Percentiles rank a stretch among this genome's conserved stretches.
phyloP scores from a whole-genome alignment of 306 rosid genomes.

The Corylus americana region DNA sequence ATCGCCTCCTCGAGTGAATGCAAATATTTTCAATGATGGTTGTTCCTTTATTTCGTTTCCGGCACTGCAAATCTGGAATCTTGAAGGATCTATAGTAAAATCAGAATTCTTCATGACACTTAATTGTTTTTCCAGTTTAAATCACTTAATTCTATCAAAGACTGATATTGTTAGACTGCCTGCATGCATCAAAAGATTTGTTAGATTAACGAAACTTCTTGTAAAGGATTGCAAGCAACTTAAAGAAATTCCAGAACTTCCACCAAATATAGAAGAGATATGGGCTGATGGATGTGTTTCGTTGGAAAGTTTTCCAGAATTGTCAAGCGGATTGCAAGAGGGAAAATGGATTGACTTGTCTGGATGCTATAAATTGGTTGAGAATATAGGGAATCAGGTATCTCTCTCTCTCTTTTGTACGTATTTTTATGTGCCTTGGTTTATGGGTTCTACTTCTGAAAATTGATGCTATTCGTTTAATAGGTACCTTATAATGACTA shows the following conservation, averaged over 20 bases:
- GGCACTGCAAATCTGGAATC: neutral
- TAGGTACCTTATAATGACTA: neutral
- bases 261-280: neutral
- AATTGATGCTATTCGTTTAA: neutral
- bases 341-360: no score
- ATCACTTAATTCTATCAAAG: neutral
- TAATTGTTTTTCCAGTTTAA: neutral
- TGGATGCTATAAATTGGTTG: no score
- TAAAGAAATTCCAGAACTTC: neutral
- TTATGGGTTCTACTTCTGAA: no score
- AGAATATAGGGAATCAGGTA: no score
- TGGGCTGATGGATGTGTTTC: no score
- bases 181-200: neutral
- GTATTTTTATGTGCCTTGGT: no score
- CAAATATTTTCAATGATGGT: no score
- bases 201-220: neutral
- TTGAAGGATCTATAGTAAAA: neutral
- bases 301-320: no score
- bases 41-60: neutral
- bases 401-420: no score
- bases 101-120: neutral
- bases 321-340: no score
- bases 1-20: no score
- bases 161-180: neutral
- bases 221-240: neutral